Evolutionary conservation across 2,329 filamentous ascomycete genomes (phyloP), one percentile per base, ranked within the genome.

Genomic region (Graphilbum ipis-grandicollis): DNA sequence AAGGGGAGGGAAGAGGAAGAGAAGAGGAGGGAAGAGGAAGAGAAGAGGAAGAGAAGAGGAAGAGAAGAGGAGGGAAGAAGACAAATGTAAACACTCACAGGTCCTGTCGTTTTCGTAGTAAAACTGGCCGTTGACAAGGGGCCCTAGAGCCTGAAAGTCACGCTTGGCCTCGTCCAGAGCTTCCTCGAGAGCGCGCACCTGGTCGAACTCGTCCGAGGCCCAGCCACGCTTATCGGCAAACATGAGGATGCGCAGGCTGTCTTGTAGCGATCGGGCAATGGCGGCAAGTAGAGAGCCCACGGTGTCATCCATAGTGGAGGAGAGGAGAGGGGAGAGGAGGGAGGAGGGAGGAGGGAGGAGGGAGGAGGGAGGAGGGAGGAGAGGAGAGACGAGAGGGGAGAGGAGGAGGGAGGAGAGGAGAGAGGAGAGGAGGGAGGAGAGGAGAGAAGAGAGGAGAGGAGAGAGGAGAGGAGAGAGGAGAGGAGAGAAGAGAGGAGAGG

Each of bases 191-290:
- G 66, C 62, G 39, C 61, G 64, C 39, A 66, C 51, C 55, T 74
- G 70, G 48, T 73, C 68, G 48, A 69, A 64, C 55, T 74, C 69
- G 57, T 72, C 68, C 18, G 59, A 55, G 0, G 63, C 66, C 70
- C 70, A 74, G 42, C 65, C 62, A 32, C 61, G 60, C 53, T 71
- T 72, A 52, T 74, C 69, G 46, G 68, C 62, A 45, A 68, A 60
- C 54, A 59, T 59, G 48, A 74, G 55, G 45, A 65, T 64, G 48
- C 66, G 66, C 46, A 71, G 53, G 40, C 59, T 61, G 44, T 71
- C 65, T 48, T 58, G 59, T 46, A 73, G 51, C 36, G 62, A 57
- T 43, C 59, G 65, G 46, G 69, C 70, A 52, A 73, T 70, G 53
- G 58, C 58, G 48, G 68, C 68, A 51, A 74, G 64, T 48, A 72